phyloP scores from a whole-genome alignment of 306 rosid genomes.

The Arachis stenosperma region DNA sequence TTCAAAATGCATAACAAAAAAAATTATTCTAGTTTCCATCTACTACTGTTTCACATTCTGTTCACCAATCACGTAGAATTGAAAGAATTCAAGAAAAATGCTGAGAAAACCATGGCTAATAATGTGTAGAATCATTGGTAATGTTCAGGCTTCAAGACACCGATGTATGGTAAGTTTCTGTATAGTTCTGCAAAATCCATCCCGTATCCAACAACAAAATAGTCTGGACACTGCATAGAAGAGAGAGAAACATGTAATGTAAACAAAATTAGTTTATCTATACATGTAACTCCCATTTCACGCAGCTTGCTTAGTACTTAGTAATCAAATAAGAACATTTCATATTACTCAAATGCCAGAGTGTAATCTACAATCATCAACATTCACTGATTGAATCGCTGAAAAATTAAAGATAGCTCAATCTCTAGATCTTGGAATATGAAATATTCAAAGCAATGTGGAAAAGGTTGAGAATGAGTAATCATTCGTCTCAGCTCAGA shows the following conservation, averaged over 20 bases:
- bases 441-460: not conserved
- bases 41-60: not conserved
- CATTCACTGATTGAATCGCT: not conserved
- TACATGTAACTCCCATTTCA: not conserved
- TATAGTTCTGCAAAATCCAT: conserved; percentile 81
- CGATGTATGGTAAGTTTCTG: conserved; percentile 87
- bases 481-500: not conserved
- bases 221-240: conserved; percentile 77
- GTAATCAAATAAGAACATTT: conserved; percentile 26
- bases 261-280: conserved; percentile 13
- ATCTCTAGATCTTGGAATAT: not conserved
- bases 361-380: not conserved
- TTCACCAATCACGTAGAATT: not conserved
- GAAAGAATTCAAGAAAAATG: conserved; percentile 3
- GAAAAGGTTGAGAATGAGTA: not conserved
- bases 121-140: conserved; percentile 43
- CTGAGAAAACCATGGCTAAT: not conserved
- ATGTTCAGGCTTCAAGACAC: conserved; percentile 80
- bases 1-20: not conserved
- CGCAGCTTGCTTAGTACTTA: not conserved
- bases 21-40: conserved; percentile 14
- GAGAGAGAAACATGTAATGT: conserved; percentile 16
- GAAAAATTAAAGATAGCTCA: not conserved
- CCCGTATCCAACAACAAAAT: conserved; percentile 92
- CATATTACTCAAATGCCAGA: not conserved